Percentiles rank a stretch among this genome's conserved stretches.
These are phyloP conservation scores for Syncephalastrum racemosum DNA, from an alignment of 371 early-diverging fungal genomes.

Conservation along the genomic window DNA sequence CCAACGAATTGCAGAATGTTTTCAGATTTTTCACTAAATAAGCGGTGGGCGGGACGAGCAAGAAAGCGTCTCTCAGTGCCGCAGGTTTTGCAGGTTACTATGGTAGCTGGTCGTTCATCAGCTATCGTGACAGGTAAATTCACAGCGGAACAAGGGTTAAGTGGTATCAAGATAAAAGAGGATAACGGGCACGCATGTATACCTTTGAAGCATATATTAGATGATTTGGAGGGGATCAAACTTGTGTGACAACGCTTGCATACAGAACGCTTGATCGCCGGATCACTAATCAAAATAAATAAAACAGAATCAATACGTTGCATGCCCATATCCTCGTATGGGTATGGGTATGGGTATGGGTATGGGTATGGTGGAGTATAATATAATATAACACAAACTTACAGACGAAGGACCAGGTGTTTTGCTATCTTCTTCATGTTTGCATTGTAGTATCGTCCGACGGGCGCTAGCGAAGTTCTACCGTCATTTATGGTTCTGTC, in stretches of 20 bases:
- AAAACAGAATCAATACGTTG: background rate
- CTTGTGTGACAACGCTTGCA: constrained; percentile 47
- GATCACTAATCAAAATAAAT: constrained; percentile 26
- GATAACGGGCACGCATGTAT: constrained; percentile 5
- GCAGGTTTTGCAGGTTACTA: constrained; percentile 10
- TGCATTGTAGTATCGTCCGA: constrained; percentile 36
- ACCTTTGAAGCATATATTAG: constrained; percentile 28
- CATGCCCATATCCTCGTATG: background rate
- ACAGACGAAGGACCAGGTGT: constrained; percentile 39
- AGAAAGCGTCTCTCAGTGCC: constrained; percentile 12
- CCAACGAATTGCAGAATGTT: background rate
- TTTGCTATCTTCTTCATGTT: constrained; percentile 37
- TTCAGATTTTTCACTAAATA: constrained; percentile 11
- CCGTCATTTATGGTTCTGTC: constrained; percentile 18
- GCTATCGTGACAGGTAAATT: no score
- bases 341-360: no score
- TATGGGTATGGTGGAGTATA: no score
- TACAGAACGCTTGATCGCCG: constrained; percentile 30
- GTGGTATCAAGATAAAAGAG: background rate
- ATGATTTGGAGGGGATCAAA: constrained; percentile 32
- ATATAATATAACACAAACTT: constrained; percentile 5
- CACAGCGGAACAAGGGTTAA: no score
- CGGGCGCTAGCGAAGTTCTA: constrained; percentile 12
- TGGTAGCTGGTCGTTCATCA: no score
- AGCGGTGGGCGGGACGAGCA: constrained; percentile 8